These are phyloP conservation scores for Curvularia lunata DNA, from an alignment of 2,329 filamentous ascomycete species.

Conservation along the genomic window DNA sequence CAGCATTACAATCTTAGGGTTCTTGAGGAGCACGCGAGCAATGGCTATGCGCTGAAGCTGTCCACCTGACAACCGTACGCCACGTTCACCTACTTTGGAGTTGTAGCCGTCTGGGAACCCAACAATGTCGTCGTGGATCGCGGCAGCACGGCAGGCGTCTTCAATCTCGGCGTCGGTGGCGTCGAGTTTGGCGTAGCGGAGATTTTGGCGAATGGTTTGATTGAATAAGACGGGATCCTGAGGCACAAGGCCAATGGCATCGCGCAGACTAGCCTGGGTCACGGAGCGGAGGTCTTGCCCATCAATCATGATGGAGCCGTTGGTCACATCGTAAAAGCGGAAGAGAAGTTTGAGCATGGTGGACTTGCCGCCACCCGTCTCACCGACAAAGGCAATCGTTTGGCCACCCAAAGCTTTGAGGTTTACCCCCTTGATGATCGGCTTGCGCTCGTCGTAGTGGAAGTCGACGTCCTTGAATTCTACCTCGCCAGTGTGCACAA, in stretches of 20 bases:
- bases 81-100: slow-evolving; percentile 50
- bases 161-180: slow-evolving; percentile 67
- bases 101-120: slow-evolving; percentile 58
- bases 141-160: slow-evolving; percentile 66
- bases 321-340: slow-evolving; percentile 65
- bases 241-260: slow-evolving; percentile 67
- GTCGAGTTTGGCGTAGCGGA: slow-evolving; percentile 67
- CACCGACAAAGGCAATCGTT: slow-evolving; percentile 66
- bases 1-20: slow-evolving; percentile 79
- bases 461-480: slow-evolving; percentile 63
- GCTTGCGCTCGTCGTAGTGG: slow-evolving; percentile 61
- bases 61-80: slow-evolving; percentile 64
- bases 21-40: slow-evolving; percentile 77
- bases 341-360: slow-evolving; percentile 67
- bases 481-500: slow-evolving; percentile 57
- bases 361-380: slow-evolving; percentile 68
- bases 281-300: slow-evolving; percentile 66
- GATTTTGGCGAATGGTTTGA: slow-evolving; percentile 67
- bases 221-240: slow-evolving; percentile 71
- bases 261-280: slow-evolving; percentile 63
- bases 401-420: slow-evolving; percentile 60
- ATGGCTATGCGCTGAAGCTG: slow-evolving; percentile 72
- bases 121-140: slow-evolving; percentile 69
- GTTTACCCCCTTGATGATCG: slow-evolving; percentile 58
- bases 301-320: slow-evolving; percentile 63